Evolutionary conservation across 2,329 filamentous ascomycete genomes (phyloP), one percentile per base, ranked within the genome.

Genomic region (Pestalotiopsis sp.): DNA sequence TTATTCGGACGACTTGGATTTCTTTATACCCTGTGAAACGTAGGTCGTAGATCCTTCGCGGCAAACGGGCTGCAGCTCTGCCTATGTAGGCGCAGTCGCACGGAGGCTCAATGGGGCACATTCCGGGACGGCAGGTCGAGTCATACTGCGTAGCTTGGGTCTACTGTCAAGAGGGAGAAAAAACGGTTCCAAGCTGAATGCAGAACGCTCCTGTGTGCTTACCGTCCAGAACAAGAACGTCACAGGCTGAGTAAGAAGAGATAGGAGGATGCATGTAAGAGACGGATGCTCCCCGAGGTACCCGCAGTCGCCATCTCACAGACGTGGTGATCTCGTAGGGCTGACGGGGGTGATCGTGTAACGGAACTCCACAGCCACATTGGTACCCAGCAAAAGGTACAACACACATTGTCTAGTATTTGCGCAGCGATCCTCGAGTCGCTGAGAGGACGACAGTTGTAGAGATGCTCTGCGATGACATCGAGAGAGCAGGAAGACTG

Each of bases 251-350:
- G 60, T 44, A 20, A 44, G 38, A 63, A 40, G 60, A 39, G 58
- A 35, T 35, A 35, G 30, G 30, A 35, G 30, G 30, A 61, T 39
- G 58, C 58, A 35, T 39, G 35, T 63, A 20, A 44, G n/a, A 24
- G 39, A 63, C 60, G 60, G 60, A 38, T 48, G n/a, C 22, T 63
- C 60, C 60, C 60, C 38, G 60, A 61, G 58, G 60, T 63, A 63
- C 60, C 60, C 60, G 60, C 39, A 63, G 24, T 30, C 60, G 60
- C 60, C 60, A 52, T 63, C 58, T 61, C 30, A 61, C 58, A 58
- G 58, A 48, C 39, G n/a, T 24, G 26, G 40, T 39, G 60, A 63
- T 63, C 60, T 63, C 60, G 40, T 63, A 63, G 60, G 60, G 60
- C 60, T 63, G 60, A 63, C 13, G 40, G 20, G 60, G 60, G n/a